A percentile compares a stretch with the other conserved stretches of the same genome.
Conservation (phyloP, 257 asterid genomes). For the Solanum lignicaule region DNA sequence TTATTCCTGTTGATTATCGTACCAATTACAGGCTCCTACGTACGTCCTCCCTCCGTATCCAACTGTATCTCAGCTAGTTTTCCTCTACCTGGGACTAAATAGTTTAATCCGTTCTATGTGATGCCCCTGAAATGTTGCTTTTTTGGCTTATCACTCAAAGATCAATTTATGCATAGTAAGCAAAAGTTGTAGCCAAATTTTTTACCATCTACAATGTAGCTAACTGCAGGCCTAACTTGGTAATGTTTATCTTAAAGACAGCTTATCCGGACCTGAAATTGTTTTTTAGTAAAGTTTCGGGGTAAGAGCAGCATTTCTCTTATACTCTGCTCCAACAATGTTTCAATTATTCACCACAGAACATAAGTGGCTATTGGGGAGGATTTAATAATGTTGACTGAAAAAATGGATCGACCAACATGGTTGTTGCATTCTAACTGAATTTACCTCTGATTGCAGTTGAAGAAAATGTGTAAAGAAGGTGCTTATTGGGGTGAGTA, state of each 20-base stretch:
- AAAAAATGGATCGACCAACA: background rate
- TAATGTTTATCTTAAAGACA: background rate
- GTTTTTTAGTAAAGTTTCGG: background rate
- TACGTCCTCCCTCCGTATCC: background rate
- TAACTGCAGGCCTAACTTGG: background rate
- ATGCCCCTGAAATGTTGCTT: background rate
- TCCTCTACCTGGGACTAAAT: background rate
- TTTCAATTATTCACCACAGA: background rate
- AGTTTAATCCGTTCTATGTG: background rate
- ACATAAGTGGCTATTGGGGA: background rate
- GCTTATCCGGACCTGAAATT: background rate
- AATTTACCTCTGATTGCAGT: conserved; percentile 33
- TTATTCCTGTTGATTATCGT: background rate
- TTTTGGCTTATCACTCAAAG: background rate
- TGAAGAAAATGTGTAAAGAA: conserved; percentile 85
- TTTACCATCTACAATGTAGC: background rate
- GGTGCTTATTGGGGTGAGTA: conserved; percentile 92
- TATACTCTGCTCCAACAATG: background rate
- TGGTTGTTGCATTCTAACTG: conserved; percentile 1
- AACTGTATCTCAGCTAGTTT: background rate
- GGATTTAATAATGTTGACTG: background rate
- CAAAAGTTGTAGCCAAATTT: background rate
- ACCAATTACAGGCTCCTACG: background rate
- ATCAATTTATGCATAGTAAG: background rate
- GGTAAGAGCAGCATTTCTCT: background rate